Base-by-base conservation (phyloP, 805 yeast species). In the Cyberlindnera bimundalis region DNA sequence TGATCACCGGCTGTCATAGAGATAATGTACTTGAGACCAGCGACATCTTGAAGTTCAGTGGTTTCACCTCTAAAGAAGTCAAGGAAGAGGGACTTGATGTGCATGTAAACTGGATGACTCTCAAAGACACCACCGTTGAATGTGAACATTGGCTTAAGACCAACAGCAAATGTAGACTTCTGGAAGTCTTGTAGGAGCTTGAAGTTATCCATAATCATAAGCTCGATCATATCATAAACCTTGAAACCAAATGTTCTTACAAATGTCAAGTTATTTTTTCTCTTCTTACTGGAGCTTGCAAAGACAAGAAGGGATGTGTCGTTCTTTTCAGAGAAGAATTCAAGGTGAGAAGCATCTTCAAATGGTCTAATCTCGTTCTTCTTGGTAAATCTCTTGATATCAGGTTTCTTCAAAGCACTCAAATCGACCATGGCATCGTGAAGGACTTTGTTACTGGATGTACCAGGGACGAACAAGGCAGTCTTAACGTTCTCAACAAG, bases 51-150 rank as follows among this genome's bases (percentile, higher is more conserved):
- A 55, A 84, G 68, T 43, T 78, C 82, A 18, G 89, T 79, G 39
- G 74, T 79, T 52, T 85, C 88, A 33, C 89, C 98, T 53, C 95
- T 74, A 74, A 82, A 93, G 62, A 93, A 84, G 65, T 93, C 99
- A 50, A 93, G 58, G 57, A 93, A 89, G 50, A 90, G 70, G 1
- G 96, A 88, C 66, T 91, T 91, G 49, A 89, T 59, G 47, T 90
- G 96, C 62, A 74, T 78, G 66, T 74, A 90, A 19, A 82, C 81
- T 21, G 97, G 96, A 59, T 91, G 88, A 11, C 81, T 71, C 52
- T 93, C 98, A 56, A 93, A 93, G 9, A 84, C 84, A 17, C 93
- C 80, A 32, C 99, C 97, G 61, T 88, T 88, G 71, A 93, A 93
- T 3, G 84, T 73, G 64, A 93, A 84, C 90, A 93, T 79, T 45